Evolutionary conservation across 331 rosid genomes (phyloP).

Genomic region (Quercus lobata): DNA sequence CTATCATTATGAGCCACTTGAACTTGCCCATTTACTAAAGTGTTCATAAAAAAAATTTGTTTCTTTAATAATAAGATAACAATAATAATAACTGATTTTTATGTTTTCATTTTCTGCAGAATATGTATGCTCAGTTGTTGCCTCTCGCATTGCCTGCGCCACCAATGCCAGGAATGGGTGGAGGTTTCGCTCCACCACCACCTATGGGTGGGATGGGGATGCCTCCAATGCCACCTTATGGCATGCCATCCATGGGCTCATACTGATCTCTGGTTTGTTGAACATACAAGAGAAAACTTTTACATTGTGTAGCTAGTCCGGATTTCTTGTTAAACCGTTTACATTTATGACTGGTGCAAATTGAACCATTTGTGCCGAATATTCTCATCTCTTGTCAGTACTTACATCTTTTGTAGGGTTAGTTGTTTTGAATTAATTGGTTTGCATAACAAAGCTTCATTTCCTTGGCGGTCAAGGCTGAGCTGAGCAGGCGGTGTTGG

Average conservation of each 20-base stretch:
- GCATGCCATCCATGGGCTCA: conserved; percentile 62
- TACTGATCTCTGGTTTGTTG: conserved; percentile 25
- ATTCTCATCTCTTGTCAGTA: neutral
- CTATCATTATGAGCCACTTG: too few species aligned
- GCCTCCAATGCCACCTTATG: conserved; percentile 65
- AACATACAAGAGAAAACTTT: conserved; percentile 10
- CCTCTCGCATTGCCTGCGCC: conserved; percentile 86
- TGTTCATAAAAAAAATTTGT: neutral
- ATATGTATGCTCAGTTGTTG: conserved; percentile 80
- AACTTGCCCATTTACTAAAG: neutral
- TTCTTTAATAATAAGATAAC: neutral
- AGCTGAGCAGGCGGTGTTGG: conserved; percentile 18
- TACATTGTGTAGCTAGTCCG: conserved; percentile 21
- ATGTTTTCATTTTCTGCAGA: conserved; percentile 42
- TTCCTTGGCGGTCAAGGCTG: conserved; percentile 2
- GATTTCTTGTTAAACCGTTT: conserved; percentile 13
- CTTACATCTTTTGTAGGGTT: too few species aligned
- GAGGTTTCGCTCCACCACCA: conserved; percentile 44
- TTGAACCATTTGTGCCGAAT: conserved; percentile 19
- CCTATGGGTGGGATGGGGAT: conserved; percentile 71
- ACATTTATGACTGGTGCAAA: conserved; percentile 14
- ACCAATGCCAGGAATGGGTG: conserved; percentile 63
- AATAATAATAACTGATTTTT: conserved; percentile 5
- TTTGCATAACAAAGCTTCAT: neutral
- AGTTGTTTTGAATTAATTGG: conserved; percentile 7